These are phyloP conservation scores for Globisporangium echinulatum DNA, from an alignment of 352 stramenopile genomes.

Conservation along the genomic window DNA sequence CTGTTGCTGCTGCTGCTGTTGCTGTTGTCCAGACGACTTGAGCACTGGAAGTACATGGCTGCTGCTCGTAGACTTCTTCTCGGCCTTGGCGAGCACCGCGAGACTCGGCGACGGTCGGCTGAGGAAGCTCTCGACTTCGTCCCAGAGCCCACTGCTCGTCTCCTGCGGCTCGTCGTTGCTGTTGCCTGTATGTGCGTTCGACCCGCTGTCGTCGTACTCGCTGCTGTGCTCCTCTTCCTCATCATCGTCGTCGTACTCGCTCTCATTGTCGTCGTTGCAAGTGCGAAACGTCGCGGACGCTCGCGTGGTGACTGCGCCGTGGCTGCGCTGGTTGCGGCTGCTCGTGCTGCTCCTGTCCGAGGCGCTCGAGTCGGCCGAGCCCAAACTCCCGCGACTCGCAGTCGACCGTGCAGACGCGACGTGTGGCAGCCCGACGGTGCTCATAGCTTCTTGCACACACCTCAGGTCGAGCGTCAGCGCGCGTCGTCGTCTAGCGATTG, in stretches of 20 bases:
- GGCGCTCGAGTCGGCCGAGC: slow-evolving; percentile 35
- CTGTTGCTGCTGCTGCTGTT: slow-evolving; percentile 4
- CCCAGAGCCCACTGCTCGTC: slow-evolving; percentile 38
- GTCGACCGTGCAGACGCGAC: slow-evolving; percentile 39
- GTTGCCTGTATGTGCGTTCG: slow-evolving; percentile 7
- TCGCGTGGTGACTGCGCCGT: not conserved
- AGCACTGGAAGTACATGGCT: slow-evolving; percentile 39
- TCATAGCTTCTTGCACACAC: slow-evolving; percentile 6
- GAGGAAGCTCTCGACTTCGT: slow-evolving; percentile 70
- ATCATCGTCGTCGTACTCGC: not conserved
- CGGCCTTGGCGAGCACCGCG: slow-evolving; percentile 27
- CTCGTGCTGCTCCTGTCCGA: slow-evolving; percentile 31
- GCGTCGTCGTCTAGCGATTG: not conserved
- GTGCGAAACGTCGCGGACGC: not conserved
- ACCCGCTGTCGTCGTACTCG: slow-evolving; percentile 13
- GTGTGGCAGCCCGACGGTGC: slow-evolving; percentile 40
- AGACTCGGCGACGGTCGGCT: slow-evolving; percentile 64
- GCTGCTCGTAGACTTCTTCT: slow-evolving; percentile 12
- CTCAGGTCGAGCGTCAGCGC: not conserved
- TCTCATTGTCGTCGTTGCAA: not conserved
- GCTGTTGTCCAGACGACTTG: not conserved
- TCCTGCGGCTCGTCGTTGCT: slow-evolving; percentile 42
- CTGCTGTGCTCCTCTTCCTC: slow-evolving; percentile 6
- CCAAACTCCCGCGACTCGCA: slow-evolving; percentile 32
- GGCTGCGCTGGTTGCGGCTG: slow-evolving; percentile 20